Evolutionary conservation across 371 early-diverging fungal species (phyloP).

Genomic region (Actinomortierella ambigua): DNA sequence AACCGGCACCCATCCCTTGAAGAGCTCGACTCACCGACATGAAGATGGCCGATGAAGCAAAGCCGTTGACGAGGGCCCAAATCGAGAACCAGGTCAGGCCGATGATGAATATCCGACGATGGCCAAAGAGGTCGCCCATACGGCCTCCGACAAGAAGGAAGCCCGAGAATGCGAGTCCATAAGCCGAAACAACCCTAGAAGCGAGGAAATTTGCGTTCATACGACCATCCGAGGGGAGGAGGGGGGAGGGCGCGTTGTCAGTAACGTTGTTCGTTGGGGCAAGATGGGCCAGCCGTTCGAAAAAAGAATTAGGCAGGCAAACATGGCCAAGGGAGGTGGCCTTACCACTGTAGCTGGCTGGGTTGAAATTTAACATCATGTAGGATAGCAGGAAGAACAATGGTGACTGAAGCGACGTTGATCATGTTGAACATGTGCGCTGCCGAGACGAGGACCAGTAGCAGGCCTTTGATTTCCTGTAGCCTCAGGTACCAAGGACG

Average conservation of each 20-base stretch:
- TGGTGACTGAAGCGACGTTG: slow-evolving; percentile 6
- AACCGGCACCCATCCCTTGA: slow-evolving; percentile 52
- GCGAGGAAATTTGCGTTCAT: no score
- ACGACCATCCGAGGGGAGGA: no score
- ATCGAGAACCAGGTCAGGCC: slow-evolving; percentile 48
- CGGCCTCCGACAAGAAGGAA: slow-evolving; percentile 48
- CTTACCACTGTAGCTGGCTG: slow-evolving; percentile 6
- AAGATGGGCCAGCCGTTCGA: background rate
- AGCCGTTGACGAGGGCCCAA: slow-evolving; percentile 47
- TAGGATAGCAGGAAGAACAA: slow-evolving; percentile 3
- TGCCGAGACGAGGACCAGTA: background rate
- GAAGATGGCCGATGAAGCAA: slow-evolving; percentile 34
- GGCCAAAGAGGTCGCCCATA: slow-evolving; percentile 49
- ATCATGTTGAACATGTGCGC: slow-evolving; percentile 5
- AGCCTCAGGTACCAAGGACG: no score
- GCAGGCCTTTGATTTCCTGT: background rate
- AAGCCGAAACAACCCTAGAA: no score
- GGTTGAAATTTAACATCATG: background rate
- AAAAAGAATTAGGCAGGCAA: background rate
- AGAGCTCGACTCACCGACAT: slow-evolving; percentile 51
- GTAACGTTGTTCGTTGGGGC: background rate
- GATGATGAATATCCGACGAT: slow-evolving; percentile 41
- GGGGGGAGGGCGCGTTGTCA: background rate
- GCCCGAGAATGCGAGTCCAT: background rate
- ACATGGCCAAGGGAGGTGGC: no score